Evolutionary conservation across 1,139 yeast genomes (phyloP), one percentile per base, ranked within the genome.

Genomic region (Taphrina betulina): DNA sequence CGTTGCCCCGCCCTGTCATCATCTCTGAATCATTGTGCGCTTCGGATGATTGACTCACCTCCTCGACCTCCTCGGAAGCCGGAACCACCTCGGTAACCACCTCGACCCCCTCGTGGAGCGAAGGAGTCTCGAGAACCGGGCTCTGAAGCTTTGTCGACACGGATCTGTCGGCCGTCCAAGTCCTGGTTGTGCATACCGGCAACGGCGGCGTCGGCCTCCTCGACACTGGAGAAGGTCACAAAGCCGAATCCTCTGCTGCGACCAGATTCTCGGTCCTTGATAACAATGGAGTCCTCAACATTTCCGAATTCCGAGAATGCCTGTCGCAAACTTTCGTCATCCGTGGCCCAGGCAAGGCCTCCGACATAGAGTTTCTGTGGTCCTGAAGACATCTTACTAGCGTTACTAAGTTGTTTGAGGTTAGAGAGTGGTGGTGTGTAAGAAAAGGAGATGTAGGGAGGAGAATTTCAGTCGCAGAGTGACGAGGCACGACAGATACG

Each of bases 381-480:
- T 31, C 48, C 48, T 23, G 48, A 26, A 12, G 10, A 26, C 7
- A 12, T 26, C 7, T 12, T 26, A 7, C 10, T 12, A 12, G 12
- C 7, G 7, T 26, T 26, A 12, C 10, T 7, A 7, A 12, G 31
- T 12, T 7, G 7, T 7, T 7, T 12, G 10, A 56, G 57, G 24
- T 53, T 57, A 26, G 22, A 45, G 1, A 77, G 74, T 42, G 84
- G 83, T 0, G 66, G 75, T 0, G 70, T 73, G 7, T n/a, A n/a
- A n/a, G n/a, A n/a, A n/a, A n/a, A n/a, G n/a, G n/a, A n/a, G n/a
- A n/a, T n/a, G n/a, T n/a, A n/a, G n/a, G n/a, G n/a, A n/a, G n/a
- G n/a, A n/a, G n/a, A n/a, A n/a, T n/a, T n/a, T n/a, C n/a, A n/a
- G n/a, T n/a, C n/a, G n/a, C n/a, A n/a, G n/a, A n/a, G n/a, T n/a